These are phyloP conservation scores for Trifolium repens DNA, from an alignment of 306 rosid species.

Conservation along the genomic window DNA sequence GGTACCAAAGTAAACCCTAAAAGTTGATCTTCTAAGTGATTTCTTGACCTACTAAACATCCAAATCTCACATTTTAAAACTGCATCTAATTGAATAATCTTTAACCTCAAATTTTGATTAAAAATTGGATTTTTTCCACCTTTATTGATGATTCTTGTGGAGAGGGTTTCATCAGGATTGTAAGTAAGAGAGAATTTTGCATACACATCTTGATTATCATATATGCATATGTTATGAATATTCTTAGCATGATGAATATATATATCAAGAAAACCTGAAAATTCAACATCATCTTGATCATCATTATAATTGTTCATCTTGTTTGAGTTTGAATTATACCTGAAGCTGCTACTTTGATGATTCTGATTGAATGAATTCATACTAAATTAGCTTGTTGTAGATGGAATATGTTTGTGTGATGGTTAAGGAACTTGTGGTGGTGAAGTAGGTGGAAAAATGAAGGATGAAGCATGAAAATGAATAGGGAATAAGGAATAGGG, in stretches of 20 bases:
- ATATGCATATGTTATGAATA: constrained; percentile 92
- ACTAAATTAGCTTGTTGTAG: neutral
- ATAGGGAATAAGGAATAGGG: constrained; percentile 36
- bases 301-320: constrained; percentile 40
- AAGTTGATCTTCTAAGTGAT: constrained; percentile 86
- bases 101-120: constrained; percentile 74
- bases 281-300: constrained; percentile 52
- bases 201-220: constrained; percentile 89
- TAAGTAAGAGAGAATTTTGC: constrained; percentile 90
- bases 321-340: constrained; percentile 60
- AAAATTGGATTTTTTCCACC: constrained; percentile 89
- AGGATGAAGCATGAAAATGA: constrained; percentile 44
- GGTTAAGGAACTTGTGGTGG: constrained; percentile 36
- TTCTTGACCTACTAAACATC: constrained; percentile 92
- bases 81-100: constrained; percentile 68
- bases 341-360: constrained; percentile 55
- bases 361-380: constrained; percentile 73
- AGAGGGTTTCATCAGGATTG: constrained; percentile 80
- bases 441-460: constrained; percentile 56
- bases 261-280: constrained; percentile 76
- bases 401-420: constrained; percentile 36
- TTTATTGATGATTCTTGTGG: constrained; percentile 73
- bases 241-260: constrained; percentile 89
- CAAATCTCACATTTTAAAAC: constrained; percentile 92
- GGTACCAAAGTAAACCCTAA: constrained; percentile 91